Evolutionary conservation across 306 rosid genomes (phyloP).

Genomic region (Inga oerstediana): DNA sequence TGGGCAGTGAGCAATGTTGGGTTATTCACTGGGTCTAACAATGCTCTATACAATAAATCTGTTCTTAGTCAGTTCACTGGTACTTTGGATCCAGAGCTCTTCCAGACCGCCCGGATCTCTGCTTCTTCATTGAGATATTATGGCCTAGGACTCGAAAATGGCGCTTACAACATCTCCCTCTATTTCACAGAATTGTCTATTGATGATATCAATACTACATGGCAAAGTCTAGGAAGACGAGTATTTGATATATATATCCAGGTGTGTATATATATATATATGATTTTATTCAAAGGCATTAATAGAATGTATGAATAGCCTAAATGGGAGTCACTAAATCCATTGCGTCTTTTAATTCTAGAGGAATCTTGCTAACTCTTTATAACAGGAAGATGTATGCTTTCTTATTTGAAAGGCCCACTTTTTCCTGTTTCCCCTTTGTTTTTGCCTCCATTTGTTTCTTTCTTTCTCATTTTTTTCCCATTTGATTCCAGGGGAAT

Average conservation of each 20-base stretch:
- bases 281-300: background rate
- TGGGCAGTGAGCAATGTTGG: constrained; percentile 87
- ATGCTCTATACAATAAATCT: constrained; percentile 32
- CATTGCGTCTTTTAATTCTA: background rate
- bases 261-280: constrained; percentile 36
- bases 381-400: background rate
- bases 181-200: constrained; percentile 64
- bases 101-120: constrained; percentile 71
- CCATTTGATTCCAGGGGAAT: constrained; percentile 41
- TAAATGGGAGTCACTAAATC: background rate
- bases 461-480: background rate
- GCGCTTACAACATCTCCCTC: constrained; percentile 65
- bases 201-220: constrained; percentile 30
- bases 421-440: background rate
- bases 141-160: constrained; percentile 75
- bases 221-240: constrained; percentile 76
- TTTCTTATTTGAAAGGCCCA: background rate
- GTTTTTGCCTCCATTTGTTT: background rate
- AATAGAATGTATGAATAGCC: too few relatives aligned
- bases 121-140: constrained; percentile 82
- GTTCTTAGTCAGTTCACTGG: constrained; percentile 46
- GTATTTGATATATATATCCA: constrained; percentile 78
- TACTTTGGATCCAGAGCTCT: constrained; percentile 55
- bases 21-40: constrained; percentile 34
- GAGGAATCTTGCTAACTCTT: background rate